These are phyloP conservation scores for Boletus barrowsii DNA, from an alignment of 768 basidiomycete genomes.

Conservation along the genomic window DNA sequence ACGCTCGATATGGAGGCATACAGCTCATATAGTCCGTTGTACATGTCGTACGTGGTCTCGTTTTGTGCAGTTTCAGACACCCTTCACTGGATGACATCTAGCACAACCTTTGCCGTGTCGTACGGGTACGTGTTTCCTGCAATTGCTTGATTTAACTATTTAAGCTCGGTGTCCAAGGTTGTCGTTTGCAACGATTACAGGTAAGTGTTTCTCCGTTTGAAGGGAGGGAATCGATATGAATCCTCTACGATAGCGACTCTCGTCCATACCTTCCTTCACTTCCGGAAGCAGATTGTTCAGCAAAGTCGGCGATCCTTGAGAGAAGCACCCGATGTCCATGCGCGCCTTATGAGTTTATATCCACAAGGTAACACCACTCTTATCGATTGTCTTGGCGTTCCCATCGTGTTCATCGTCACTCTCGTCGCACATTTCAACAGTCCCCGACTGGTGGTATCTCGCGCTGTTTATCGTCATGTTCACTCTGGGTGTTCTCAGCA, in stretches of 20 bases:
- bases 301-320: slow-evolving; percentile 66
- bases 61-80: background rate
- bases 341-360: slow-evolving; percentile 75
- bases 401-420: background rate
- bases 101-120: slow-evolving; percentile 27
- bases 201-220: slow-evolving; percentile 23
- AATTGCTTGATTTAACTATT: background rate
- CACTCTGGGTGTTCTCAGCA: slow-evolving; percentile 62
- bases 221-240: background rate
- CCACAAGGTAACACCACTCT: slow-evolving; percentile 34
- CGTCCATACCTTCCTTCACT: slow-evolving; percentile 50
- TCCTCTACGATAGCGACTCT: slow-evolving; percentile 20
- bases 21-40: slow-evolving; percentile 56
- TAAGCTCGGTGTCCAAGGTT: slow-evolving; percentile 46
- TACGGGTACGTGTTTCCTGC: slow-evolving; percentile 25
- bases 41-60: slow-evolving; percentile 39
- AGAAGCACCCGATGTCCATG: slow-evolving; percentile 84
- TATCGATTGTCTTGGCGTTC: background rate
- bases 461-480: slow-evolving; percentile 71
- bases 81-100: slow-evolving; percentile 3
- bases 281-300: slow-evolving; percentile 74
- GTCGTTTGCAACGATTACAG: slow-evolving; percentile 80
- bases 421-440: slow-evolving; percentile 29
- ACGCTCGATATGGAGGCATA: slow-evolving; percentile 57
- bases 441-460: slow-evolving; percentile 86